phyloP scores from a whole-genome alignment of 1,284 basidiomycete species.

The Marasmius fiardii region DNA sequence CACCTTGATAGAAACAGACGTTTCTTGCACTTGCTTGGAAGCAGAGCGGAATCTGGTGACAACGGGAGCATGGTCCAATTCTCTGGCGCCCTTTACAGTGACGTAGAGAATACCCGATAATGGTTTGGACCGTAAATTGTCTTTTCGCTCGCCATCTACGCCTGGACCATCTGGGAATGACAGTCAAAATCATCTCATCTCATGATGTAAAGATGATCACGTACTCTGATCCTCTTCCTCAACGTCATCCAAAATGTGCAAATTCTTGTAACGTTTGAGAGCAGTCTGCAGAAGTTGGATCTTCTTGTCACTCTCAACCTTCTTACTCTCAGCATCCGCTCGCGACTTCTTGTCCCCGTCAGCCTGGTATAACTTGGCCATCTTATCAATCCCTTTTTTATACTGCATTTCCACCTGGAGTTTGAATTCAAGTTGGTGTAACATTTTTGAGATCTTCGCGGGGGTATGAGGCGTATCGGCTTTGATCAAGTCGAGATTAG shows the following conservation, averaged over 20 bases:
- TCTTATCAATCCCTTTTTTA: constrained; percentile 98
- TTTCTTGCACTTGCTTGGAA: constrained; percentile 81
- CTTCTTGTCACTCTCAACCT: constrained; percentile 93
- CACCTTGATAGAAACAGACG: constrained; percentile 92
- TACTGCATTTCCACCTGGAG: constrained; percentile 98
- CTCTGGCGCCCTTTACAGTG: constrained; percentile 85
- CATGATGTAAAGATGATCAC: constrained; percentile 17
- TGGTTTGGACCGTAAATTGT: constrained; percentile 87
- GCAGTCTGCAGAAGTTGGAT: constrained; percentile 91
- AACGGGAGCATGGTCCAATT: constrained; percentile 92
- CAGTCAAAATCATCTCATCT: neutral
- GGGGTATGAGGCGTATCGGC: constrained; percentile 96
- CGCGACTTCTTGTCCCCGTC: constrained; percentile 95
- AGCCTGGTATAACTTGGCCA: constrained; percentile 91
- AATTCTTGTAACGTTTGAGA: constrained; percentile 93
- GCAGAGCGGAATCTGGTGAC: constrained; percentile 63
- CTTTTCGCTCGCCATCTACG: constrained; percentile 88
- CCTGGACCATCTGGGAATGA: constrained; percentile 35
- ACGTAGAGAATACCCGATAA: constrained; percentile 92
- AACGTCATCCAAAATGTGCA: constrained; percentile 90
- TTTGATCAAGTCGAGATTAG: constrained; percentile 91
- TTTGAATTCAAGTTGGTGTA: constrained; percentile 99
- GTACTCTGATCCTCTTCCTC: constrained; percentile 75
- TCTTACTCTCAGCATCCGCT: constrained; percentile 90
- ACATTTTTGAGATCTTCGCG: constrained; percentile 96